These are phyloP conservation scores for Cinnamomum chago DNA, from an alignment of 164 flowering plant species.

Conservation along the genomic window DNA sequence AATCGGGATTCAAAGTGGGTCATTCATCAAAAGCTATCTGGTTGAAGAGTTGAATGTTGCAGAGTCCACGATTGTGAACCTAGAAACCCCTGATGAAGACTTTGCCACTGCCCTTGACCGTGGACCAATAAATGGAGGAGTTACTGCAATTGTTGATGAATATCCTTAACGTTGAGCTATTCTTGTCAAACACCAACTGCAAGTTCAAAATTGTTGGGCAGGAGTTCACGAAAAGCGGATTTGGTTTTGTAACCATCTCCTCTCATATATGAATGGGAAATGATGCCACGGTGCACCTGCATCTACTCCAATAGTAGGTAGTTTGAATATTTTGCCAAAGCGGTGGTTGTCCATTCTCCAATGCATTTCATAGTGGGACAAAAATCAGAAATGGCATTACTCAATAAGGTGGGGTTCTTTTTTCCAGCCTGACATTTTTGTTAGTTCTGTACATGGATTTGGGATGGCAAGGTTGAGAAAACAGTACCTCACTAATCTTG, in stretches of 20 bases:
- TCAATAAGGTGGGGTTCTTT: not conserved
- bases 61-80: conserved; percentile 41
- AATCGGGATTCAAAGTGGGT: conserved; percentile 81
- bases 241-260: conserved; percentile 70
- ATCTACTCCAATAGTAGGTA: not conserved
- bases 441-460: too few relatives aligned
- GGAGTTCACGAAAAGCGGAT: conserved; percentile 87
- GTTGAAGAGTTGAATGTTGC: conserved; percentile 64
- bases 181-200: conserved; percentile 54
- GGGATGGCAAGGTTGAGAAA: too few relatives aligned
- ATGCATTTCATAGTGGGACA: not conserved
- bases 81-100: conserved; percentile 41
- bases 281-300: not conserved
- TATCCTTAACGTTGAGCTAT: conserved; percentile 79
- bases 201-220: conserved; percentile 62
- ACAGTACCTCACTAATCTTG: too few relatives aligned
- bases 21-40: conserved; percentile 70
- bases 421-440: not conserved
- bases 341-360: not conserved
- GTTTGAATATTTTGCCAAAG: not conserved
- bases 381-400: not conserved
- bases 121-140: conserved; percentile 71
- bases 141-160: conserved; percentile 92
- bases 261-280: not conserved
- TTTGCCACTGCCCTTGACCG: conserved; percentile 44